Base-by-base conservation (phyloP, 1,139 yeast genomes). In the Candida albicans region DNA sequence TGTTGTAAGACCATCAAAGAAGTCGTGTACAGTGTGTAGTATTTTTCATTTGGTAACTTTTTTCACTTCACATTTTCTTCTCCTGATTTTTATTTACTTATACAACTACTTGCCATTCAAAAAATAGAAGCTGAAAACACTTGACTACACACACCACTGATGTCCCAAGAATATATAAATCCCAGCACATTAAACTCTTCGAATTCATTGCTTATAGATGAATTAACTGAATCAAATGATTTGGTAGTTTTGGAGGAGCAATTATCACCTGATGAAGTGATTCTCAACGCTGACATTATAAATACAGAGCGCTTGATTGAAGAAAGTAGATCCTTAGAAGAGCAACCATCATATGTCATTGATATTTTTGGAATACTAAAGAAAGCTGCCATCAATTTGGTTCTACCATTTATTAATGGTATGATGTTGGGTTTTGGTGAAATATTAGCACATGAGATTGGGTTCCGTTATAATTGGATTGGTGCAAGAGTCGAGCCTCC, bases 381-480 rank as follows among this genome's bases (percentile, higher is more conserved):
- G 43, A 73, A 75, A 33, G 72, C 84, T 15, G 80, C 90, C 2
- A 82, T 93, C 51, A 91, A 93, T 56, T 66, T 91, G 54, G 64
- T 90, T 4, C 68, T 93, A 40, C 99, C 99, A 2, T 90, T 93
- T 57, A 72, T 93, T 50, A 93, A 93, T 59, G 99, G 99, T 9
- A 73, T 93, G 69, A 91, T 91, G 96, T 77, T 93, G 48, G 99
- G 99, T 0, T 89, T 91, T 63, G 99, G 99, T 1, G 99, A 93
- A 67, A 84, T 93, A 22, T 72, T 88, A 52, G 99, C 98, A 12
- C 97, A 91, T 61, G 98, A 93, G 59, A 69, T 91, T 39, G 96
- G 96, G 8, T 87, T 87, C 70, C 74, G 76, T 44, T 85, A 81
- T 68, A 82, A 87, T 38, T 87, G 95, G 89, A 59, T 75, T 8